Conservation (phyloP, 2,329 filamentous ascomycete species). For the Colletotrichum agaves region DNA sequence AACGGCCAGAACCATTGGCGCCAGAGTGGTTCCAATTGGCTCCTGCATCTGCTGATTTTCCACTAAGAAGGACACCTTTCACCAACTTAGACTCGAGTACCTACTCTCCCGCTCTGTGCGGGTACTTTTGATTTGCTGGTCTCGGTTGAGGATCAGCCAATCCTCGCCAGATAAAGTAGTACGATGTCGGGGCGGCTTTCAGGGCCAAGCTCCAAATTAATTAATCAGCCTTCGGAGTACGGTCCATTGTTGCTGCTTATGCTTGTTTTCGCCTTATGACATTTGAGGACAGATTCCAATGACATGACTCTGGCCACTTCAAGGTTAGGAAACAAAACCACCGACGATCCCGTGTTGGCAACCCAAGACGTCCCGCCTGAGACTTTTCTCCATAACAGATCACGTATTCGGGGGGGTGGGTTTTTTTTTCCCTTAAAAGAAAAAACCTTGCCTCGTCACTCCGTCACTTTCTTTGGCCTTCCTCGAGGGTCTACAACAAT, state of each 20-base stretch:
- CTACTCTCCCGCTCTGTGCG: not conserved
- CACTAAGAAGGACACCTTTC: conserved; percentile 39
- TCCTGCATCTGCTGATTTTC: conserved; percentile 39
- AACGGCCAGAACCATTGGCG: conserved; percentile 26
- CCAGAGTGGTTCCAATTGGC: conserved; percentile 30
- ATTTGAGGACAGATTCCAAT: conserved; percentile 34
- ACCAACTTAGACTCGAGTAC: no score
- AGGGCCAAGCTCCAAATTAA: conserved; percentile 19
- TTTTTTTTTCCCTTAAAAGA: conserved; percentile 2
- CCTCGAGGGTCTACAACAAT: not conserved
- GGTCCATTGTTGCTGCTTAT: conserved; percentile 11
- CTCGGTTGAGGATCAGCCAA: conserved; percentile 31
- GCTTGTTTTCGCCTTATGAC: not conserved
- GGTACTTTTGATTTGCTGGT: conserved; percentile 18
- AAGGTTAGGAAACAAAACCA: conserved; percentile 23
- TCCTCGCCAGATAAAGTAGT: conserved; percentile 35
- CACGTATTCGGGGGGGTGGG: not conserved
- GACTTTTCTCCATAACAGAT: not conserved
- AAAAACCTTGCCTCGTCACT: not conserved
- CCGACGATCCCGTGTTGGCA: conserved; percentile 18
- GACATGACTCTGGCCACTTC: conserved; percentile 7
- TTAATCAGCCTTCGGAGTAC: conserved; percentile 27
- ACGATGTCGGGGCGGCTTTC: conserved; percentile 3
- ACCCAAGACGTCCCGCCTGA: not conserved
- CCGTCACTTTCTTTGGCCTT: conserved; percentile 2